Conservation (phyloP, 2,329 filamentous ascomycete species). For the Periconia digitata region DNA sequence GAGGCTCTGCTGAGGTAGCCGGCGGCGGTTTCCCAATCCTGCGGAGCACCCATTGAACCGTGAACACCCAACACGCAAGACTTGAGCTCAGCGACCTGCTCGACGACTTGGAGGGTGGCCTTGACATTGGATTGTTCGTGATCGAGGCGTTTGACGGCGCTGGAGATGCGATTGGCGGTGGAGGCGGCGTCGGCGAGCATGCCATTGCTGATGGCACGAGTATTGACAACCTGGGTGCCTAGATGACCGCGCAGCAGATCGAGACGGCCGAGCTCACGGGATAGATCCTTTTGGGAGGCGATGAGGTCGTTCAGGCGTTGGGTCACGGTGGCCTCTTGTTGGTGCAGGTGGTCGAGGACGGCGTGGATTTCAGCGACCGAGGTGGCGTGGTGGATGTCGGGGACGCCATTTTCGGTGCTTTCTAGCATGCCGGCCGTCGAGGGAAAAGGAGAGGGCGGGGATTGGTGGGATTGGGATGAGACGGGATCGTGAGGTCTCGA, state of each 20-base stretch:
- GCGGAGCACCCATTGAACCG: slow-evolving; percentile 94
- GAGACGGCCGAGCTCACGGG: slow-evolving; percentile 81
- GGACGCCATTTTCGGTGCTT: slow-evolving; percentile 18
- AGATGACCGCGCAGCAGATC: slow-evolving; percentile 88
- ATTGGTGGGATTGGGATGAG: not conserved
- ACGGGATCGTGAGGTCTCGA: not conserved
- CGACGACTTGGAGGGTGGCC: slow-evolving; percentile 85
- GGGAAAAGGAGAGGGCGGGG: not conserved
- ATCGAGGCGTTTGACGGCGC: slow-evolving; percentile 84
- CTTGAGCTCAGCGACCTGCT: slow-evolving; percentile 96
- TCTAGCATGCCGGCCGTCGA: not conserved
- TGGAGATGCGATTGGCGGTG: slow-evolving; percentile 82
- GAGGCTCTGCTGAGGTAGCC: slow-evolving; percentile 83
- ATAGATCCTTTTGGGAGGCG: slow-evolving; percentile 81
- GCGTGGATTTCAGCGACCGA: slow-evolving; percentile 78
- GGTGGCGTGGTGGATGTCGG: slow-evolving; percentile 62
- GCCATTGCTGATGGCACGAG: slow-evolving; percentile 80
- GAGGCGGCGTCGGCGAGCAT: slow-evolving; percentile 86
- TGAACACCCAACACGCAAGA: slow-evolving; percentile 92
- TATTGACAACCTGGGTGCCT: slow-evolving; percentile 81
- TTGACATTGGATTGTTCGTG: slow-evolving; percentile 90
- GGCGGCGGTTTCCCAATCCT: slow-evolving; percentile 97
- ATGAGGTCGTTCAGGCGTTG: slow-evolving; percentile 74
- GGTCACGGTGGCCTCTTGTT: slow-evolving; percentile 73
- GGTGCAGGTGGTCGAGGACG: slow-evolving; percentile 72